Evolutionary conservation across 306 rosid species (phyloP), one percentile per base, ranked within the genome.

Genomic region (Castanea mollissima): DNA sequence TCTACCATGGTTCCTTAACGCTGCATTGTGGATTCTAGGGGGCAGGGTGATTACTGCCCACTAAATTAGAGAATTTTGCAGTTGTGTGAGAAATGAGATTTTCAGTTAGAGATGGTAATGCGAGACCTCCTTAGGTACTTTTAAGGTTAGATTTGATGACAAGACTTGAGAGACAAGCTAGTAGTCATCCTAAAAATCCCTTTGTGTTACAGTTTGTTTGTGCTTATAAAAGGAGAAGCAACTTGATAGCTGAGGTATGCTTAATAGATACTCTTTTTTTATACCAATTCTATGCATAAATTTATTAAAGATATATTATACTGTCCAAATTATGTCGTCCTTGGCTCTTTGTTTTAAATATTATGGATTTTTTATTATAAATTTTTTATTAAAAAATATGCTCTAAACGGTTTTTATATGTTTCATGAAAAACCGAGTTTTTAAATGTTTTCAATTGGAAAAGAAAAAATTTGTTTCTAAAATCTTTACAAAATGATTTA

Each of bases 241-340:
- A 4, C 18, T 12, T 67, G 62, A 1, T n/a, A 29, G 15, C 25
- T 41, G 41, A 74, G 83, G 83, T 74, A 69, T 69, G 34, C 23
- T 71, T 29, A 11, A 35, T 19, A 59, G n/a, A 49, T 49, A 49
- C 54, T 7, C 10, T 38, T 6, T 35, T 1, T 35, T 6, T 5
- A 41, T 9, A 8, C 46, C 46, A 41, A 41, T 41, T 41, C 12
- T 8, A 2, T 41, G 46, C 46, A 41, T 41, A 1, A 41, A 41
- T 41, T 41, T 41, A 41, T 41, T 7, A 8, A 41, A 41, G 46
- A 41, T 41, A 11, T 41, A 41, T 2, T 41, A 41, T 8, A 2
- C 12, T 41, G 0, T 41, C 11, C 46, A 41, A 41, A 41, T 41
- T 41, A 41, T 41, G 46, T 41, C 0, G 46, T 41, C 2, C 3